These are phyloP conservation scores for Heritiera fomes DNA, from an alignment of 345 rosid genomes.

Conservation along the genomic window DNA sequence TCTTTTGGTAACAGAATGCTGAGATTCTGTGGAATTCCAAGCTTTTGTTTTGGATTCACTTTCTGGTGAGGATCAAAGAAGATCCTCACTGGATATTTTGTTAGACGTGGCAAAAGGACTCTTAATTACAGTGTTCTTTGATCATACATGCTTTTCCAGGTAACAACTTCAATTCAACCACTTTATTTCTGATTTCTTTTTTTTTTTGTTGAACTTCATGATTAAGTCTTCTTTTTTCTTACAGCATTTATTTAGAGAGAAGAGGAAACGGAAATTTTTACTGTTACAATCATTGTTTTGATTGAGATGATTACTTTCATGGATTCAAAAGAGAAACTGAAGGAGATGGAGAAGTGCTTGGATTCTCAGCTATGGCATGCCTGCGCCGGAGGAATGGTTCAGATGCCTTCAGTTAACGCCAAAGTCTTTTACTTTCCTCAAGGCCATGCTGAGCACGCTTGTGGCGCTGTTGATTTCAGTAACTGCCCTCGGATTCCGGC, in stretches of 20 bases:
- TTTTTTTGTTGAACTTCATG: slow-evolving; percentile 6
- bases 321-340: slow-evolving; percentile 59
- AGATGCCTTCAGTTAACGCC: slow-evolving; percentile 57
- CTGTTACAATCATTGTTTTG: slow-evolving; percentile 12
- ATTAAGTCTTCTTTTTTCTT: neutral
- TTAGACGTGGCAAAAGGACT: slow-evolving; percentile 22
- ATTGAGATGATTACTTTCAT: slow-evolving; percentile 64
- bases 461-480: slow-evolving; percentile 50
- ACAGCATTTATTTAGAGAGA: slow-evolving; percentile 24
- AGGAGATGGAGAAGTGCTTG: slow-evolving; percentile 55
- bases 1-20: slow-evolving; percentile 24
- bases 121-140: slow-evolving; percentile 5
- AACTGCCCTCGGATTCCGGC: slow-evolving; percentile 46
- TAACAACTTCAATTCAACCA: slow-evolving; percentile 22
- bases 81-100: slow-evolving; percentile 14
- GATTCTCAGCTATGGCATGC: slow-evolving; percentile 85
- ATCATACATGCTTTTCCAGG: slow-evolving; percentile 30
- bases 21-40: slow-evolving; percentile 26
- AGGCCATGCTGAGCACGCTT: slow-evolving; percentile 75
- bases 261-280: neutral
- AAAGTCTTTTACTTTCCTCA: slow-evolving; percentile 73
- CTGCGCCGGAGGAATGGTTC: slow-evolving; percentile 86
- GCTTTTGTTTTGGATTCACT: slow-evolving; percentile 22
- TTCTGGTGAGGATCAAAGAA: slow-evolving; percentile 22
- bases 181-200: slow-evolving; percentile 2